Conservation (phyloP, 345 rosid genomes). For the Pseudoturritis turrita region DNA sequence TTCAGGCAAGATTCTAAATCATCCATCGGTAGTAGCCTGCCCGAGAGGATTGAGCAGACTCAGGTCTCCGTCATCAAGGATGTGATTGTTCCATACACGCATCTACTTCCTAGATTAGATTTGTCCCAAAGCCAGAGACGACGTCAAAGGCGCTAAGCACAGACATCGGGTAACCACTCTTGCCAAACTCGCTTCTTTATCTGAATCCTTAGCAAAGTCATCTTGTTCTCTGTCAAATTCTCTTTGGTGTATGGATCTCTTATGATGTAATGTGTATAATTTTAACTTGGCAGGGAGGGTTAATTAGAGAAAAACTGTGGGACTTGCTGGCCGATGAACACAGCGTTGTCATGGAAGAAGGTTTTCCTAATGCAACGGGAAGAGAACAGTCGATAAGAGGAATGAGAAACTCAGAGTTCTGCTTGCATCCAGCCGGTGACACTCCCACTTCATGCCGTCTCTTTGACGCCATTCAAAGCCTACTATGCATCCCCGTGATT, state of each 20-base stretch:
- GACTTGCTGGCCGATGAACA: slow-evolving; percentile 63
- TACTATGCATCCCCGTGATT: slow-evolving; percentile 88
- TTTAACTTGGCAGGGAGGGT: slow-evolving; percentile 57
- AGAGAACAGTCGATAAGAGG: slow-evolving; percentile 81
- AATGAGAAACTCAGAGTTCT: slow-evolving; percentile 88
- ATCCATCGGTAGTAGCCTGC: slow-evolving; percentile 42
- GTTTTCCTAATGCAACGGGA: slow-evolving; percentile 96
- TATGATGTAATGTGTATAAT: background rate
- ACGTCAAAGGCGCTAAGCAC: slow-evolving; percentile 88
- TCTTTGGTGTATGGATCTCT: background rate
- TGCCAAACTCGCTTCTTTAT: background rate
- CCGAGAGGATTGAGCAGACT: slow-evolving; percentile 63
- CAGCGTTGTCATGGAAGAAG: slow-evolving; percentile 78
- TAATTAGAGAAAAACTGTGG: slow-evolving; percentile 82
- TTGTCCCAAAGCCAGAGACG: slow-evolving; percentile 63
- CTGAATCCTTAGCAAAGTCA: background rate
- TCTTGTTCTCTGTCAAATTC: background rate
- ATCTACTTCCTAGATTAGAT: slow-evolving; percentile 67
- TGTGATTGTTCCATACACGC: slow-evolving; percentile 89
- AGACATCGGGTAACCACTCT: slow-evolving; percentile 62
- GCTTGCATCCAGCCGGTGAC: slow-evolving; percentile 97
- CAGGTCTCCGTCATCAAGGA: slow-evolving; percentile 95
- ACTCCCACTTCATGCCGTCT: slow-evolving; percentile 96
- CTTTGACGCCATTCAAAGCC: slow-evolving; percentile 93
- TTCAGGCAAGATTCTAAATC: slow-evolving; percentile 73